Evolutionary conservation across 139 green algal species (phyloP), one percentile per base, ranked within the genome.

Genomic region (Chlorella sorokiniana): DNA sequence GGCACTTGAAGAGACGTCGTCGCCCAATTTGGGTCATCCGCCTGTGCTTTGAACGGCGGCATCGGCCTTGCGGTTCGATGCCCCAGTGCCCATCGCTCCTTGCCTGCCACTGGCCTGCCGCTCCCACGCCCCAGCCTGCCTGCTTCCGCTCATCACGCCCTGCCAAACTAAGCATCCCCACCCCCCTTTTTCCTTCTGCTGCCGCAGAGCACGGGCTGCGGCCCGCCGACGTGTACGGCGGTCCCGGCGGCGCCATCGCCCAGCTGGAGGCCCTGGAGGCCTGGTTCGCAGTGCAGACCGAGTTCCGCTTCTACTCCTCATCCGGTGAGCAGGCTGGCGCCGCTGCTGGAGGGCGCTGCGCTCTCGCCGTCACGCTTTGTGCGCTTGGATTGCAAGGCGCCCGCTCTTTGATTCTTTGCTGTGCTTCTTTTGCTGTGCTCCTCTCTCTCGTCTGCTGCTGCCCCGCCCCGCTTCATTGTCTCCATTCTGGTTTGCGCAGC

Each of bases 221-320:
- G 18, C 83, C 89, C 0, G 40, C n/a, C n/a, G 79, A 90, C 61
- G 69, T 95, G 20, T 95, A 89, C 67, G 83, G 87, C 31, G 89
- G 87, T 20, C 48, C 76, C 27, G 44, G 22, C 14, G 89, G 89
- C 45, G 88, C 86, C n/a, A 81, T 95, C 23, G 71, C 86, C 11
- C 85, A 95, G 87, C 86, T 97, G 64, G 71, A 85, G 62, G 33
- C 74, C 22, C 82, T 97, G 59, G 82, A 80, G 65, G 65, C 77
- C 14, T 93, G 93, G 90, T 95, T 95, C 44, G 72, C 87, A 42
- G 23, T 81, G 54, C 94, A 97, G 91, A 77, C 73, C 25, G 86
- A 88, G 41, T 94, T 95, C 79, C 45, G 81, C n/a, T 96, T 97
- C 81, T 96, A 91, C 86, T 92, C 90, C 10, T 79, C 90, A 4